These are phyloP conservation scores for Phlyctochytrium planicorne DNA, from an alignment of 192 early-diverging fungal species.

Conservation along the genomic window DNA sequence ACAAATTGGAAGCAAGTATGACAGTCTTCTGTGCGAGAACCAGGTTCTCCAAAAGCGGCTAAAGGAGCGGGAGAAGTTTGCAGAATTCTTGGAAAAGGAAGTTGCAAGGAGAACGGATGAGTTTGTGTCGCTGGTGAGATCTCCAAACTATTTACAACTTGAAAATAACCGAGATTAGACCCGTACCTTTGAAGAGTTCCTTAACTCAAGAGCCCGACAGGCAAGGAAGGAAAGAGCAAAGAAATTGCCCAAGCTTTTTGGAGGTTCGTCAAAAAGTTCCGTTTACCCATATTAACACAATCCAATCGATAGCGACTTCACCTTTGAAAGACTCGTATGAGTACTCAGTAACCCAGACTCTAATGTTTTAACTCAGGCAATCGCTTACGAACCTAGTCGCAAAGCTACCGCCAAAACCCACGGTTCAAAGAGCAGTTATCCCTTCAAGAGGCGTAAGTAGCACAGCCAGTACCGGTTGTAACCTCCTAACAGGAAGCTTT, in stretches of 20 bases:
- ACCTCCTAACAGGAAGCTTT: background rate
- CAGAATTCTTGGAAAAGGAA: conserved; percentile 56
- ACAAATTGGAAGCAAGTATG: conserved; percentile 48
- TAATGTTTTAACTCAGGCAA: conserved; percentile 6
- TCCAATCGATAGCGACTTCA: too few relatives aligned
- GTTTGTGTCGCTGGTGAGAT: conserved; percentile 47
- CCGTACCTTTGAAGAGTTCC: conserved; percentile 60
- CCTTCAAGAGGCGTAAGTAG: conserved; percentile 11
- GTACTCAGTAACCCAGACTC: too few relatives aligned
- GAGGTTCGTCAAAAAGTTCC: too few relatives aligned
- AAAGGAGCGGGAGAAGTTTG: conserved; percentile 53
- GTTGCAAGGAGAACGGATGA: conserved; percentile 49
- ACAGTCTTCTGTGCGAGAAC: conserved; percentile 39
- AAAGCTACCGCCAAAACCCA: conserved; percentile 16
- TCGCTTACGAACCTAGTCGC: conserved; percentile 11
- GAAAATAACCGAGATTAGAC: conserved; percentile 31
- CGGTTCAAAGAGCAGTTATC: conserved; percentile 13
- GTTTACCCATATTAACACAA: too few relatives aligned
- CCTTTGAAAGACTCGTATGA: too few relatives aligned
- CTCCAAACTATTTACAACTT: background rate
- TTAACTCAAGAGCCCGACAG: conserved; percentile 44
- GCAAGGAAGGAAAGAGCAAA: conserved; percentile 43
- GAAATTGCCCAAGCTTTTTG: conserved; percentile 40
- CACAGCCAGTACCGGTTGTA: background rate
- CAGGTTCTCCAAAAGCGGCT: conserved; percentile 42